phyloP scores from a whole-genome alignment of 1,284 basidiomycete species.

The Hemileia vastatrix region DNA sequence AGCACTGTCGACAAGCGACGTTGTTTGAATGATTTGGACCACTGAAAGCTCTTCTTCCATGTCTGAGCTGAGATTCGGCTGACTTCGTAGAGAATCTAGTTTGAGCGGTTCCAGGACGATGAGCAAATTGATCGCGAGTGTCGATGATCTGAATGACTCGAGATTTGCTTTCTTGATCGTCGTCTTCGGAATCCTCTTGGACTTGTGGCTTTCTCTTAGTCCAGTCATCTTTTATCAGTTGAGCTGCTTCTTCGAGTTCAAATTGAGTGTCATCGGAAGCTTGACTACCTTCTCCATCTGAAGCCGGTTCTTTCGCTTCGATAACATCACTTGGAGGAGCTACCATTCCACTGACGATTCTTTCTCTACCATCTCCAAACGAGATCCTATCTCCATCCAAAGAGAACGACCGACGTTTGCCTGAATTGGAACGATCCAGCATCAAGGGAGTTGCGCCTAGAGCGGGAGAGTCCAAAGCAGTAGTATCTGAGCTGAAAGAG shows the following conservation, averaged over 20 bases:
- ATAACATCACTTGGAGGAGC: conserved; percentile 32
- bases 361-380: background rate
- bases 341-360: conserved; percentile 16
- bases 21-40: conserved; percentile 24
- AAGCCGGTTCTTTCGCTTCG: conserved; percentile 13
- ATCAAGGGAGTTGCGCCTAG: background rate
- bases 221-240: conserved; percentile 24
- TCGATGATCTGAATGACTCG: conserved; percentile 31
- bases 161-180: conserved; percentile 18
- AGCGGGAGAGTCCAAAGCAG: conserved; percentile 28
- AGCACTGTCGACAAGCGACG: conserved; percentile 30
- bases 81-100: conserved; percentile 30
- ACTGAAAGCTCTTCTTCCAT: background rate
- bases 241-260: conserved; percentile 2
- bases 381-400: background rate
- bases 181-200: conserved; percentile 10
- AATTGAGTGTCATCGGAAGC: conserved; percentile 18
- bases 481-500: conserved; percentile 31
- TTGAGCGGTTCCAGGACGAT: conserved; percentile 29
- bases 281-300: conserved; percentile 19
- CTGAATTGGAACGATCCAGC: background rate
- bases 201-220: conserved; percentile 6
- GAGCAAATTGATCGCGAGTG: conserved; percentile 12
- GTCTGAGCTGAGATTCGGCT: conserved; percentile 22
- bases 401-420: background rate